Base-by-base conservation (phyloP, 2,329 filamentous ascomycete genomes). In the Venturia nashicola region DNA sequence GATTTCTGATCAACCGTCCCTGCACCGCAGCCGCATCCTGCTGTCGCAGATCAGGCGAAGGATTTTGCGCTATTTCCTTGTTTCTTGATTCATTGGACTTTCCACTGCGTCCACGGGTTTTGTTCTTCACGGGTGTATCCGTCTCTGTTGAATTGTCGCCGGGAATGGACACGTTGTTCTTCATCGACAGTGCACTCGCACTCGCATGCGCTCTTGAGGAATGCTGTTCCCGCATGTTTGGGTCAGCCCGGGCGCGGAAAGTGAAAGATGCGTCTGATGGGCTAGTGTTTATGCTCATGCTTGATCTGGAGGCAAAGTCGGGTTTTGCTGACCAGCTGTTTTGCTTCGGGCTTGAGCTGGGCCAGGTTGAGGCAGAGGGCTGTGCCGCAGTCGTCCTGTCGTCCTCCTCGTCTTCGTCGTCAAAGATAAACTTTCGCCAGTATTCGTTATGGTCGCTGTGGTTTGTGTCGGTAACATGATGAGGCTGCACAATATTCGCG, bases 361-460 rank as follows among this genome's bases (percentile, higher is more conserved):
- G 32, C 51, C 51, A 57, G 51, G 51, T 27, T 57, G 51, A 57
- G 51, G 36, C 51, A 36, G 51, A 1, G 51, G 27, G 27, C 51
- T 57, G 51, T 57, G 51, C 51, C 51, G 51, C 51, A 36, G 46
- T 51, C 12, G 46, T 27, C 9, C 9, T 27, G 46, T 27, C 39
- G 48, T 23, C 46, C 20, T 27, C 46, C 43, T n/a, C n/a, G 1
- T 44, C 20, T 16, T 64, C 42, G 48, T 67, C 68, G 23, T 69
- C 71, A 55, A 74, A 70, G 34, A 73, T 70, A 54, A 74, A 73
- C 14, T 63, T 68, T 67, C 66, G 71, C 74, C 74, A 76, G 42
- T 72, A 63, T 60, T 65, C 65, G n/a, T 64, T 46, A 5, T 42
- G 63, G 42, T 63, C 59, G 46, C 23, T 27, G 5, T 46, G 61